phyloP scores from a whole-genome alignment of 306 rosid genomes.

The Vigna nakashimae region DNA sequence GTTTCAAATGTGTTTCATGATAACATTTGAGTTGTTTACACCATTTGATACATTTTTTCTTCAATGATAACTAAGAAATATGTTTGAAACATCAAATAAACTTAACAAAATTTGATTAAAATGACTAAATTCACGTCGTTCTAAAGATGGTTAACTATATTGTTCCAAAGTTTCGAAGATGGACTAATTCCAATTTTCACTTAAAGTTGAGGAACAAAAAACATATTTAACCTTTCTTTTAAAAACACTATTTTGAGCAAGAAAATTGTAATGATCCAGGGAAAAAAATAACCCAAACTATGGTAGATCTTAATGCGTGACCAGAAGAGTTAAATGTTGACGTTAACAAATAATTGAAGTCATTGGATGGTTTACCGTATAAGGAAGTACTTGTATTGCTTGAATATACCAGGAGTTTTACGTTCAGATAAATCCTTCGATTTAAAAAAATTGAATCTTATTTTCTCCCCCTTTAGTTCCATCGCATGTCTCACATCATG shows the following conservation, averaged over 20 bases:
- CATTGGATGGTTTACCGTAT: constrained; percentile 56
- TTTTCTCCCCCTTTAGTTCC: constrained; percentile 63
- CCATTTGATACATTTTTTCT: too few relatives aligned
- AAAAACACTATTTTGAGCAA: constrained; percentile 1
- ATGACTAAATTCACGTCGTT: too few relatives aligned
- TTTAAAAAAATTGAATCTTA: constrained; percentile 58
- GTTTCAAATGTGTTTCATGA: too few relatives aligned
- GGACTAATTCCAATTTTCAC: too few relatives aligned
- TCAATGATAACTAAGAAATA: too few relatives aligned
- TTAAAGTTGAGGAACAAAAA: too few relatives aligned
- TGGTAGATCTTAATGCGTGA: constrained; percentile 18
- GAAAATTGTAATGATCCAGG: neutral
- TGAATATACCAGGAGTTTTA: constrained; percentile 67
- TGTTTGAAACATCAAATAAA: too few relatives aligned
- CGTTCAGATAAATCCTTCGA: constrained; percentile 72
- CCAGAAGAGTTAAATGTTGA: neutral
- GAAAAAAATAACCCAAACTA: neutral
- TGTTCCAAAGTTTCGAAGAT: too few relatives aligned
- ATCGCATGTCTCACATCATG: constrained; percentile 62
- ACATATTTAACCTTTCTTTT: too few relatives aligned
- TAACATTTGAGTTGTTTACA: too few relatives aligned
- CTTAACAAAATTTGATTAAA: too few relatives aligned
- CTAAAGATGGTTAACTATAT: too few relatives aligned
- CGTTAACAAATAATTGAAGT: constrained; percentile 14
- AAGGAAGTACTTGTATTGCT: constrained; percentile 76